phyloP scores from a whole-genome alignment of 2,329 filamentous ascomycete species.

The Phaeomoniella chlamydospora region DNA sequence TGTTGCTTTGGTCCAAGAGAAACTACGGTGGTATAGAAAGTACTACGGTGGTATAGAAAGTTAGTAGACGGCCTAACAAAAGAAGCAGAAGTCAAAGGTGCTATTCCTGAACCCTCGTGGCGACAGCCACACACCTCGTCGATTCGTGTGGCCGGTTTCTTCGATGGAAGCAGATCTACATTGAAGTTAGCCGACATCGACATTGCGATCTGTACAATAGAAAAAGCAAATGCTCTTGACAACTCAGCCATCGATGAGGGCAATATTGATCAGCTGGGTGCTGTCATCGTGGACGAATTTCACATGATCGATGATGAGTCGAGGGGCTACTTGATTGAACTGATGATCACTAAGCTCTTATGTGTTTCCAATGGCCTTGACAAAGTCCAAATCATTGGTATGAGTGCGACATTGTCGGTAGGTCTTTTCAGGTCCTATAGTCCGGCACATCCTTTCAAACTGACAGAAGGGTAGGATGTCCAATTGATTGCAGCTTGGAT shows the following conservation, averaged over 20 bases:
- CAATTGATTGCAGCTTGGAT: slow-evolving; percentile 57
- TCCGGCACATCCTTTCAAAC: too few relatives aligned
- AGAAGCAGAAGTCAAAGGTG: slow-evolving; percentile 15
- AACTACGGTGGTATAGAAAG: slow-evolving; percentile 61
- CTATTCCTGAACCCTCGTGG: slow-evolving; percentile 21
- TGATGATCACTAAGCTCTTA: slow-evolving; percentile 61
- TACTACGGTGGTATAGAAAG: slow-evolving; percentile 55
- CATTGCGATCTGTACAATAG: slow-evolving; percentile 65
- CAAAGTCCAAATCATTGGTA: slow-evolving; percentile 57
- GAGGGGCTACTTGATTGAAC: slow-evolving; percentile 60
- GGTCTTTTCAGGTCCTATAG: too few relatives aligned
- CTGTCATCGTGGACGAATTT: slow-evolving; percentile 63
- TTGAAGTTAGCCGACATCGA: slow-evolving; percentile 61
- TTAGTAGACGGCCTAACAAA: slow-evolving; percentile 46
- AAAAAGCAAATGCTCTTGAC: slow-evolving; percentile 65
- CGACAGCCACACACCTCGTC: slow-evolving; percentile 24
- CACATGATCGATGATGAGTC: slow-evolving; percentile 70
- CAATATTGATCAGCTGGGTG: slow-evolving; percentile 46
- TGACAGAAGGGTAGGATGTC: too few relatives aligned
- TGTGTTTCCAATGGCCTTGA: slow-evolving; percentile 42
- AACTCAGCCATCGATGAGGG: slow-evolving; percentile 61
- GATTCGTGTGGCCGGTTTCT: slow-evolving; percentile 57
- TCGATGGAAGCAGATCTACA: slow-evolving; percentile 56
- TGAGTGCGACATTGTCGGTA: slow-evolving; percentile 67
- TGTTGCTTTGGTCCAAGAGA: slow-evolving; percentile 67